Evolutionary conservation across 805 yeast species (phyloP).

Genomic region (Maudiozyma turicensis): DNA sequence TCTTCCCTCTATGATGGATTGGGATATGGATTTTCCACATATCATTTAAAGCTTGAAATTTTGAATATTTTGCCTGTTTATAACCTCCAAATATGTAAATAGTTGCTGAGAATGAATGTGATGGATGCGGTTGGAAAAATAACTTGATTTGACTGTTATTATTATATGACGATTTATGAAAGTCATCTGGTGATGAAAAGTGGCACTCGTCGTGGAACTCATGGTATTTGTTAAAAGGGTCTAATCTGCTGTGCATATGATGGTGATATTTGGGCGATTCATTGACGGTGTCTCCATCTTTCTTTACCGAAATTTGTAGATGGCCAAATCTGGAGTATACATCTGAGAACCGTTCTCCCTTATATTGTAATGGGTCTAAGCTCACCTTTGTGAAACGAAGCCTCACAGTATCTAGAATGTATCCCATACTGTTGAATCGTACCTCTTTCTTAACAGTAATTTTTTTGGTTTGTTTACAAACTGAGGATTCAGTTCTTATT

Average conservation of each 20-base stretch:
- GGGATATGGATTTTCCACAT: conserved; percentile 35
- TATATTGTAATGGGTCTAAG: conserved; percentile 23
- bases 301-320: conserved; percentile 22
- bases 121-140: too few relatives aligned
- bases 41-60: conserved; percentile 31
- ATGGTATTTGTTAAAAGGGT: not conserved
- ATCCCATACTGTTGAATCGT: conserved; percentile 42
- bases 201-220: too few relatives aligned
- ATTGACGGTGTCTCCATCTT: not conserved
- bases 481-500: conserved; percentile 27
- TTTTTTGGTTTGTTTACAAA: conserved; percentile 25
- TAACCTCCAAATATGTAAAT: conserved; percentile 42
- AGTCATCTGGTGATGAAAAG: not conserved
- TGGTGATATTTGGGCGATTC: not conserved
- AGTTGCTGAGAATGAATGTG: conserved; percentile 4
- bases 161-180: not conserved
- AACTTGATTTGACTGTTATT: too few relatives aligned
- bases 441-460: conserved; percentile 34
- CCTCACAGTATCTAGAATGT: conserved; percentile 46
- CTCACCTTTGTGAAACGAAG: conserved; percentile 42
- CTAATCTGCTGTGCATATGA: not conserved
- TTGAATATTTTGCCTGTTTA: conserved; percentile 20
- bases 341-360: not conserved
- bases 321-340: conserved; percentile 32
- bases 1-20: conserved; percentile 28